Percentiles rank a stretch among this genome's conserved stretches.
Evolutionary conservation across 257 asterid genomes (phyloP).

Genomic region (Leonotis leonurus): DNA sequence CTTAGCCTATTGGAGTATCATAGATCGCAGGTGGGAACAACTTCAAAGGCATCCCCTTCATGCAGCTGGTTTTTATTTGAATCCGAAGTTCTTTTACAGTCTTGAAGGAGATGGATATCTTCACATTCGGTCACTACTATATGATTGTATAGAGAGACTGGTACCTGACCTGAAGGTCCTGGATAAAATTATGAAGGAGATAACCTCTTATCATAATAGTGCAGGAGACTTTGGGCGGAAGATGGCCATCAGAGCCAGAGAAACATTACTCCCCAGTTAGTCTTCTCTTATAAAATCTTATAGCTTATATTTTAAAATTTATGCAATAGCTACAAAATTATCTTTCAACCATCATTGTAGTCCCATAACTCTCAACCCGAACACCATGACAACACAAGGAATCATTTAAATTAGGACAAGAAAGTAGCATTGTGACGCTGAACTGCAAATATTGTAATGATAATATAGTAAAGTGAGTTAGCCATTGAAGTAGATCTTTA

Average conservation of each 20-base stretch:
- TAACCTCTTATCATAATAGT: conserved; percentile 58
- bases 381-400: not conserved
- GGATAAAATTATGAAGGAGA: conserved; percentile 81
- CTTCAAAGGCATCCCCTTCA: conserved; percentile 80
- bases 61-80: conserved; percentile 88
- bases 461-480: too few species aligned
- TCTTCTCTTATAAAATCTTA: conserved; percentile 6
- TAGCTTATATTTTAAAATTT: not conserved
- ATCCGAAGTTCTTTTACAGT: conserved; percentile 82
- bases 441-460: too few species aligned
- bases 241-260: conserved; percentile 92
- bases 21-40: conserved; percentile 80
- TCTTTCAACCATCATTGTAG: not conserved
- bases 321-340: not conserved
- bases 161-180: conserved; percentile 68
- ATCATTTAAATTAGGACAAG: not conserved
- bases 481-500: too few species aligned
- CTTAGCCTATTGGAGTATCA: conserved; percentile 69
- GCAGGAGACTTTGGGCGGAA: conserved; percentile 91
- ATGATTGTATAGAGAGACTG: conserved; percentile 82
- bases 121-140: conserved; percentile 63
- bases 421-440: not conserved
- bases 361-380: not conserved
- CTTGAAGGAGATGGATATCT: conserved; percentile 71
- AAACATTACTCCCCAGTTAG: conserved; percentile 73